Percentiles rank a stretch among this genome's conserved stretches.
Evolutionary conservation across 2,329 filamentous ascomycete genomes (phyloP).

Genomic region (Ploettnerulaceae sp.): DNA sequence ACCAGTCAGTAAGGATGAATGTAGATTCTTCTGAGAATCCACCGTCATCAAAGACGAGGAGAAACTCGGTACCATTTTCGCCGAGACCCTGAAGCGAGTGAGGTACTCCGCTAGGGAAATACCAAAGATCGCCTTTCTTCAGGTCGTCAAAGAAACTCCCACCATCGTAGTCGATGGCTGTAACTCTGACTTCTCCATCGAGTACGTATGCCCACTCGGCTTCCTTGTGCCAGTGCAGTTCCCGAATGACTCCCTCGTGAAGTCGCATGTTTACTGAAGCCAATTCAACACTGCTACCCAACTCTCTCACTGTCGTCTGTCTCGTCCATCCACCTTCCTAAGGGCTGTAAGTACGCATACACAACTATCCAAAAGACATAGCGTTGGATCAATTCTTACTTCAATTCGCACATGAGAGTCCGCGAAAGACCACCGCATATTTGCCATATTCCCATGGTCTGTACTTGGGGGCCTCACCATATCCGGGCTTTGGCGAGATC

Average conservation of each 20-base stretch:
- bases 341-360: constrained; percentile 1
- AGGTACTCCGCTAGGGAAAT: constrained; percentile 73
- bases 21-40: constrained; percentile 60
- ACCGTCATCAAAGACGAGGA: constrained; percentile 56
- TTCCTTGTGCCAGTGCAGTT: constrained; percentile 77
- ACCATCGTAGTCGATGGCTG: constrained; percentile 69
- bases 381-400: constrained; percentile 37
- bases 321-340: constrained; percentile 73
- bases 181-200: constrained; percentile 64
- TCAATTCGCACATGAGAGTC: constrained; percentile 61
- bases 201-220: constrained; percentile 75
- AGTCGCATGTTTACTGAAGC: constrained; percentile 78
- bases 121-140: constrained; percentile 72
- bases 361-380: not conserved
- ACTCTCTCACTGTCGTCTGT: constrained; percentile 63
- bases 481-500: constrained; percentile 68
- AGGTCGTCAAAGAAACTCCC: constrained; percentile 73
- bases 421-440: constrained; percentile 68
- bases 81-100: constrained; percentile 70
- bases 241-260: constrained; percentile 65
- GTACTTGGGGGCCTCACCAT: constrained; percentile 66
- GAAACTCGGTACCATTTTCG: constrained; percentile 60
- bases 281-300: constrained; percentile 60
- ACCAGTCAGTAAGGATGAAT: constrained; percentile 69
- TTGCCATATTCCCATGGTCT: constrained; percentile 63